Conservation (phyloP, 805 yeast genomes). For the Pichia scutulata region DNA sequence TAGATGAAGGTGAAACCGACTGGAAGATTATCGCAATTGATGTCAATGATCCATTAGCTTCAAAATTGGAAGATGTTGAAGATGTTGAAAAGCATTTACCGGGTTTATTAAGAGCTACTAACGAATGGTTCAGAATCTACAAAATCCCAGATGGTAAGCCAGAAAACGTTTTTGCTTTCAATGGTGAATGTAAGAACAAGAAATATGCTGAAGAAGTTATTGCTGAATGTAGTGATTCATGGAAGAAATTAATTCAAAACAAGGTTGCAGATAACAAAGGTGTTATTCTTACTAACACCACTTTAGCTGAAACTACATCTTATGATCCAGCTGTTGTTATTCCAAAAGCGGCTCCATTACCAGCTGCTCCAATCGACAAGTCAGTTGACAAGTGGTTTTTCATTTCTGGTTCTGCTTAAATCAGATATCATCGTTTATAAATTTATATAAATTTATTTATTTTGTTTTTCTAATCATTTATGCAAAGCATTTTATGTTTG, state of each 20-base stretch:
- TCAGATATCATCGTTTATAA: not conserved
- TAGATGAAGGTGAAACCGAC: slow-evolving; percentile 88
- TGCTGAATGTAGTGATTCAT: slow-evolving; percentile 75
- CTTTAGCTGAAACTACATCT: slow-evolving; percentile 51
- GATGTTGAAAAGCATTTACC: slow-evolving; percentile 89
- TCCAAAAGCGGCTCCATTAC: slow-evolving; percentile 63
- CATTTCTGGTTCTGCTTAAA: slow-evolving; percentile 67
- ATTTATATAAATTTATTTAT: not conserved
- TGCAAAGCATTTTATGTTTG: not conserved
- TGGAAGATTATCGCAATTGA: slow-evolving; percentile 92
- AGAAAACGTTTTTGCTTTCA: slow-evolving; percentile 92
- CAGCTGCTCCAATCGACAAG: slow-evolving; percentile 93
- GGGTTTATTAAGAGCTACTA: slow-evolving; percentile 85
- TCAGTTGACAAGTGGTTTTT: slow-evolving; percentile 98
- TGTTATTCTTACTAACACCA: slow-evolving; percentile 69
- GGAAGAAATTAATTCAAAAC: slow-evolving; percentile 70
- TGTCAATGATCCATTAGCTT: slow-evolving; percentile 80
- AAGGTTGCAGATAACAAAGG: slow-evolving; percentile 50
- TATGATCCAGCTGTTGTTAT: slow-evolving; percentile 43
- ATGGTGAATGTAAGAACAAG: slow-evolving; percentile 85
- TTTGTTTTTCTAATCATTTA: not conserved
- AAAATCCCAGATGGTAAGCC: slow-evolving; percentile 98
- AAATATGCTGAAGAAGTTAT: slow-evolving; percentile 80
- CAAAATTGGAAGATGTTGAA: slow-evolving; percentile 80
- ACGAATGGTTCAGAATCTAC: slow-evolving; percentile 98